Conservation (phyloP, 345 rosid species). For the Ceriops decandra region DNA sequence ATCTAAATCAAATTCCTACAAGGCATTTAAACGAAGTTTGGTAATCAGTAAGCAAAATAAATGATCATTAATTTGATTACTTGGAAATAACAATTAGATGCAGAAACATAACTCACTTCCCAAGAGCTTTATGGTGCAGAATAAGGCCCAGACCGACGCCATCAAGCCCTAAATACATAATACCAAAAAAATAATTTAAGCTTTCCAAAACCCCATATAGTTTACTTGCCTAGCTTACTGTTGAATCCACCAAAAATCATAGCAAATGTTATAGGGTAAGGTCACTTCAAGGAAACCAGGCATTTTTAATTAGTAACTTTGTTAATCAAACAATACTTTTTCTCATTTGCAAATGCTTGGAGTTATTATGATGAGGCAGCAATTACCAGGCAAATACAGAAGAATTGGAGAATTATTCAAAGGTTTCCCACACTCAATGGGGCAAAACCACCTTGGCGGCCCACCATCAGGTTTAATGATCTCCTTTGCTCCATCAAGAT, state of each 20-base stretch:
- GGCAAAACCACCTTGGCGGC: conserved; percentile 80
- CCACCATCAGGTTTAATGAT: conserved; percentile 67
- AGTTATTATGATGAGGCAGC: background rate
- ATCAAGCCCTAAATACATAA: conserved; percentile 50
- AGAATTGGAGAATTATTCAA: conserved; percentile 56
- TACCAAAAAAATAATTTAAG: conserved; percentile 4
- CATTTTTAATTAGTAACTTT: no score
- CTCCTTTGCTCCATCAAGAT: conserved; percentile 45
- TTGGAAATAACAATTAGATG: background rate
- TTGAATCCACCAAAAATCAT: background rate
- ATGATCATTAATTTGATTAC: no score
- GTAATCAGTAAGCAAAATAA: no score
- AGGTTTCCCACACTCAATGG: conserved; percentile 64
- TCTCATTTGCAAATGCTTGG: background rate
- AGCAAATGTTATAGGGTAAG: background rate
- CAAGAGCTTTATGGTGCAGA: conserved; percentile 84
- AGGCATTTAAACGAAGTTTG: no score
- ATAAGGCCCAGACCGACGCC: conserved; percentile 78
- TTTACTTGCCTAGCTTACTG: background rate
- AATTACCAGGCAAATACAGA: conserved; percentile 69
- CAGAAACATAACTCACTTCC: conserved; percentile 53
- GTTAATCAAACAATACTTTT: background rate
- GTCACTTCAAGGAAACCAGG: background rate
- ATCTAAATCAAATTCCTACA: background rate
- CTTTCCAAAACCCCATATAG: background rate